Evolutionary conservation across 2,329 filamentous ascomycete species (phyloP).

Genomic region (Didymella pomorum): DNA sequence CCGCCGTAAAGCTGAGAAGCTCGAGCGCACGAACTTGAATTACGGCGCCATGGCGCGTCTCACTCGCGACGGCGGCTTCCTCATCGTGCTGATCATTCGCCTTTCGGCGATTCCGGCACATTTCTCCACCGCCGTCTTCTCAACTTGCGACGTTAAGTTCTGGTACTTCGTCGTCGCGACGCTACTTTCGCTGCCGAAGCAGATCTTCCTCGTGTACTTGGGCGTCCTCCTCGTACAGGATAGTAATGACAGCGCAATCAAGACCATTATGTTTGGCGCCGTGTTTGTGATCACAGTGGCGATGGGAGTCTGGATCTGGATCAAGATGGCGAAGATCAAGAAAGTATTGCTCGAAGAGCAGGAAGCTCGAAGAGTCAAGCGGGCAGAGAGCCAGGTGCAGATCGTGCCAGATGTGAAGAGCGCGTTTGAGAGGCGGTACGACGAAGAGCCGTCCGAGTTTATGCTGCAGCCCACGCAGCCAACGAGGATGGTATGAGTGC

Average conservation of each 20-base stretch:
- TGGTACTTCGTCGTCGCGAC: conserved; percentile 48
- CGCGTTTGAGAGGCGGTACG: conserved; percentile 30
- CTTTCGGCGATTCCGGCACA: conserved; percentile 47
- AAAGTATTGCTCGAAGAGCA: conserved; percentile 46
- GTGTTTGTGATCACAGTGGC: conserved; percentile 42
- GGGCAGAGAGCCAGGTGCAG: conserved; percentile 21
- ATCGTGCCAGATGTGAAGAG: conserved; percentile 30
- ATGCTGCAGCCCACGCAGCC: conserved; percentile 34
- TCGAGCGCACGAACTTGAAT: conserved; percentile 48
- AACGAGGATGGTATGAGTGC: conserved; percentile 29
- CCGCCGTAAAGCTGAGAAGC: conserved; percentile 40
- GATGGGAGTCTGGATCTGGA: conserved; percentile 45
- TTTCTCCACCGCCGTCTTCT: conserved; percentile 48
- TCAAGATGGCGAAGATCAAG: conserved; percentile 47
- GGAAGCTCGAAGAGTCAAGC: conserved; percentile 32
- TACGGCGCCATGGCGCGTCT: conserved; percentile 48
- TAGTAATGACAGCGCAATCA: conserved; percentile 32
- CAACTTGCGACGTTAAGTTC: conserved; percentile 49
- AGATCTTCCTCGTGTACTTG: conserved; percentile 48
- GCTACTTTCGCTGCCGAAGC: conserved; percentile 46
- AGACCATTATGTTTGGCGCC: conserved; percentile 43
- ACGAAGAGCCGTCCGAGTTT: conserved; percentile 30
- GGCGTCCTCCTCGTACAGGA: conserved; percentile 45
- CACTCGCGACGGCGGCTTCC: conserved; percentile 46
- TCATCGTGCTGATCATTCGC: conserved; percentile 47